Base-by-base conservation (phyloP, 208 protist species). In the Strigomonas culicis region DNA sequence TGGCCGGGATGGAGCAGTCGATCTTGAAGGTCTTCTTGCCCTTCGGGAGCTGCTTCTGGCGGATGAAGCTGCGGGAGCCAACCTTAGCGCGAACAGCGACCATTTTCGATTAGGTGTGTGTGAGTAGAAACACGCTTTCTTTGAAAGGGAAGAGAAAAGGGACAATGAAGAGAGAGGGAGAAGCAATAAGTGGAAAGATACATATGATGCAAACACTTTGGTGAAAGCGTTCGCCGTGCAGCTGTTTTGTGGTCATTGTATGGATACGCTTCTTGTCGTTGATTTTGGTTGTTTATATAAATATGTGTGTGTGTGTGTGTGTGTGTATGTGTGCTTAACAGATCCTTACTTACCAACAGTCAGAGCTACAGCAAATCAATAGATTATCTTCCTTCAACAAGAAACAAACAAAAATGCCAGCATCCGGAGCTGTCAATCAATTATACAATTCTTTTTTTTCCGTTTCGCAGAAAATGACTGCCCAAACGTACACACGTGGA, bases 21-120 rank as follows among this genome's bases (percentile, higher is more conserved):
- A 84, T 79, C 74, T 90, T 95, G 80, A 93, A 91, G 72, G 84
- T 74, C 77, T 89, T 93, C 79, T 92, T 92, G 59, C 89, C 89
- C 84, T 95, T 95, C 59, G 80, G 50, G 61, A 95, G 82, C 77
- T 90, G 78, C 77, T 83, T 86, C 73, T 88, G 79, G 77, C 87
- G 88, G 64, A 88, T 47, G 62, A 79, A 86, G 64, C 83, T 80
- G 72, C 88, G 88, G 71, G 85, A 86, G 70, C 88, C 88, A 68
- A 94, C 88, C 83, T 94, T 94, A 67, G 84, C 85, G 72, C 90
- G 90, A 81, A 96, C 79, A 64, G 90, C 90, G 65, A 96, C 90
- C 90, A 96, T 96, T 58, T 22, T 10, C 22, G 15, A 7, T 52
- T 52, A 19, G 28, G 36, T 43, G 43, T 19, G 11, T 55, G 4